These are phyloP conservation scores for Stagonosporopsis vannaccii DNA, from an alignment of 2,329 filamentous ascomycete genomes.

Conservation along the genomic window DNA sequence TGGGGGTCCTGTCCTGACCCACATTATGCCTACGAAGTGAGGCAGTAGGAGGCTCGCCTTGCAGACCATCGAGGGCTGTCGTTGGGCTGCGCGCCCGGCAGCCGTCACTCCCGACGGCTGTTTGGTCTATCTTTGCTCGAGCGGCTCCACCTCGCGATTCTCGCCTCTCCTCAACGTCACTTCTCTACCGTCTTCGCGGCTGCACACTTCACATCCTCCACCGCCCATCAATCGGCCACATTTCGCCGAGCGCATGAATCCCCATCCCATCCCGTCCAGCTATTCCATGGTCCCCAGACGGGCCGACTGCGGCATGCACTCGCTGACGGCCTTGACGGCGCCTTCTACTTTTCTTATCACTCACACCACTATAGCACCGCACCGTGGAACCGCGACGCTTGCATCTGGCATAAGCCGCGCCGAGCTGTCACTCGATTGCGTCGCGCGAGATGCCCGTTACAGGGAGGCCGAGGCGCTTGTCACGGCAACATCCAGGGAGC, in stretches of 20 bases:
- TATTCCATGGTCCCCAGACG: not conserved
- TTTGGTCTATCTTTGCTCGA: not conserved
- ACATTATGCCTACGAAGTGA: conserved; percentile 16
- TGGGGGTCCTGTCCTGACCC: conserved; percentile 4
- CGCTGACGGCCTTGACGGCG: not conserved
- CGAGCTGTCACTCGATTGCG: conserved; percentile 1
- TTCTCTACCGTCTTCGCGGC: too few relatives aligned
- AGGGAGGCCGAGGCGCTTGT: not conserved
- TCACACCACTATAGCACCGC: too few relatives aligned
- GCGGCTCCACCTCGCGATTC: conserved; percentile 1
- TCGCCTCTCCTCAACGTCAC: not conserved
- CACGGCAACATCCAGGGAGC: not conserved
- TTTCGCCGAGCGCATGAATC: conserved; percentile 10
- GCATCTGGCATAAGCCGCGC: not conserved
- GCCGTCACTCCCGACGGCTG: conserved; percentile 1
- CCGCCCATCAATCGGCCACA: not conserved
- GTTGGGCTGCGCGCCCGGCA: conserved; percentile 4
- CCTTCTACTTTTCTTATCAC: too few relatives aligned
- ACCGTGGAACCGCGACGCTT: not conserved
- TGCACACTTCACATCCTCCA: too few relatives aligned
- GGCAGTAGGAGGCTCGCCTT: not conserved
- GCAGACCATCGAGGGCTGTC: not conserved
- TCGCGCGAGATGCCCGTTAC: not conserved
- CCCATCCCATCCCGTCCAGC: not conserved
- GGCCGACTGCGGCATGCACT: not conserved